These are phyloP conservation scores for Globisporangium abappressorium DNA, from an alignment of 352 stramenopile species.

Conservation along the genomic window DNA sequence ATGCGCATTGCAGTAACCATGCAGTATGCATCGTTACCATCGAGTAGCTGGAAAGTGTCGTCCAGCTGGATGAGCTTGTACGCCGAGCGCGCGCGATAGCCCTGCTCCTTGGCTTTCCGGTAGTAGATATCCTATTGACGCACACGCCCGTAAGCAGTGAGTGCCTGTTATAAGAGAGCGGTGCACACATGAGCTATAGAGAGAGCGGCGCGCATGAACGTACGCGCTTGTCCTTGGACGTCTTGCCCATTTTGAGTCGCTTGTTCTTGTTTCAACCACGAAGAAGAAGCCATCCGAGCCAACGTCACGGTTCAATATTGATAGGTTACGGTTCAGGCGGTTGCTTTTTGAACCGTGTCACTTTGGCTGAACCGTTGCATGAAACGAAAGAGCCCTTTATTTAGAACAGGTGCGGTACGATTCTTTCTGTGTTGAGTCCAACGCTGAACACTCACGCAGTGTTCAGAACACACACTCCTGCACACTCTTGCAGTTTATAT, in stretches of 20 bases:
- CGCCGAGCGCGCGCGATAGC: slow-evolving; percentile 96
- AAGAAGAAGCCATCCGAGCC: background rate
- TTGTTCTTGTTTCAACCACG: background rate
- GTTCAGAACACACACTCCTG: slow-evolving; percentile 3
- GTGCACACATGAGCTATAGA: background rate
- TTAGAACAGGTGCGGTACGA: background rate
- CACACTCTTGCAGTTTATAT: background rate
- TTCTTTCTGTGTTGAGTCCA: slow-evolving; percentile 9
- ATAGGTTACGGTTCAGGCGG: background rate
- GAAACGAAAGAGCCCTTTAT: background rate
- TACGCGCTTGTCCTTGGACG: slow-evolving; percentile 90
- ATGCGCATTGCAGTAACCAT: background rate
- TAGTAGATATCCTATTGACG: slow-evolving; percentile 89
- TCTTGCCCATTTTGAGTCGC: slow-evolving; percentile 68
- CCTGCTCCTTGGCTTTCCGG: slow-evolving; percentile 90
- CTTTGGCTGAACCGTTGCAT: background rate
- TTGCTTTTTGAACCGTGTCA: background rate
- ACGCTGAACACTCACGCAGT: background rate
- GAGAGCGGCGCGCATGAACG: slow-evolving; percentile 17
- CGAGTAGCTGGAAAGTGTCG: slow-evolving; percentile 96
- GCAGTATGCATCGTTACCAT: slow-evolving; percentile 20
- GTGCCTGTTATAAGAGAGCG: background rate
- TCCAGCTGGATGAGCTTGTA: slow-evolving; percentile 99
- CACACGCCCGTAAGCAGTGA: background rate
- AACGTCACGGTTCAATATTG: slow-evolving; percentile 3